phyloP scores from a whole-genome alignment of 257 asterid species.

The Solanum habrochaites region DNA sequence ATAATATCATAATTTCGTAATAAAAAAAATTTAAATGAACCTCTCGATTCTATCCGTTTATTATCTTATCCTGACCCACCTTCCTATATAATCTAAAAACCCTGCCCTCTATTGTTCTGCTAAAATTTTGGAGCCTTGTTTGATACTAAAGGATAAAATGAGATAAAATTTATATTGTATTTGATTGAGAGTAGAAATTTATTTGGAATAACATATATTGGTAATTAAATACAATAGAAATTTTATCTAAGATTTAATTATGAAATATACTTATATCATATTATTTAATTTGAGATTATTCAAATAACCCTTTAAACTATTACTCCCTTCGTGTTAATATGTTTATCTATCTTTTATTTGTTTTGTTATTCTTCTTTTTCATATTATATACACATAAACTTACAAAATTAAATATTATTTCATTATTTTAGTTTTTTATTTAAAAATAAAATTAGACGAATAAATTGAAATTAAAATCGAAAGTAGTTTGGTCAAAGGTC shows the following conservation, averaged over 20 bases:
- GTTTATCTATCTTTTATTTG: too few relatives aligned
- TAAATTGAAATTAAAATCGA: fast-evolving
- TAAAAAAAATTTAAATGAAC: fast-evolving
- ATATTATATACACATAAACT: too few relatives aligned
- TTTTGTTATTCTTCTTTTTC: not conserved
- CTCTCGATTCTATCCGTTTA: not conserved
- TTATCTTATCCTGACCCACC: not conserved
- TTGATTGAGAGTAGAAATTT: not conserved
- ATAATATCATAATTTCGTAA: too few relatives aligned
- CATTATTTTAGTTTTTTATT: not conserved
- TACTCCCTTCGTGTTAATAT: not conserved
- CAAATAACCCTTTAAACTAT: not conserved
- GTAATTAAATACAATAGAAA: too few relatives aligned
- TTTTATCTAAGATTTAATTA: too few relatives aligned
- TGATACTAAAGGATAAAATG: not conserved
- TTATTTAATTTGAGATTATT: not conserved
- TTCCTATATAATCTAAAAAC: not conserved
- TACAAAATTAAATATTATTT: too few relatives aligned
- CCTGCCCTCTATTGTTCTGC: not conserved
- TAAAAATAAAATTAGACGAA: not conserved
- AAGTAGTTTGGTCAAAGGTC: constrained; percentile 47
- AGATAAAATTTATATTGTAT: not conserved
- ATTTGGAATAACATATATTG: too few relatives aligned
- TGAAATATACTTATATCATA: fast-evolving
- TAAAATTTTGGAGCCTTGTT: too few relatives aligned